Evolutionary conservation across 2,329 filamentous ascomycete species (phyloP).

Genomic region (Pestalotiopsis sp.): DNA sequence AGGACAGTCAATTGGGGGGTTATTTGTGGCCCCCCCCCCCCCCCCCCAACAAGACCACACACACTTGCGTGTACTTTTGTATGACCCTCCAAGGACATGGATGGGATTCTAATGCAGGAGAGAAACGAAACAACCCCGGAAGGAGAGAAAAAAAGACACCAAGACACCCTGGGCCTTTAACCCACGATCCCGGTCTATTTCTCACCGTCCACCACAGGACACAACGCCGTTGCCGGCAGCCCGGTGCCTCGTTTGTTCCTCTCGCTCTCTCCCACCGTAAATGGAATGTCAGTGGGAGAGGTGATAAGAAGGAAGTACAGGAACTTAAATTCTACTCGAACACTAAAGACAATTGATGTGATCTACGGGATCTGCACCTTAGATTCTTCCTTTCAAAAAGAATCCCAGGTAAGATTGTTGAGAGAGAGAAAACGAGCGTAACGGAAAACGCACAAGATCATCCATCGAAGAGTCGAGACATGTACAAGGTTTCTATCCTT

Average conservation of each 20-base stretch:
- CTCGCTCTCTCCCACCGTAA: conserved; percentile 7
- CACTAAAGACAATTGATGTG: no score
- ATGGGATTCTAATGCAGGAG: neutral
- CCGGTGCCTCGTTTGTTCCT: neutral
- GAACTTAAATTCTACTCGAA: neutral
- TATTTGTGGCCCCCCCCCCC: no score
- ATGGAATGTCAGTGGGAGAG: neutral
- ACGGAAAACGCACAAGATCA: neutral
- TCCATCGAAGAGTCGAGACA: neutral
- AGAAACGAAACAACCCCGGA: neutral
- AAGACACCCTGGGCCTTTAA: neutral
- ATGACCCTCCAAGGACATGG: neutral
- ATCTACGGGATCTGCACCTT: no score
- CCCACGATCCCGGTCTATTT: neutral
- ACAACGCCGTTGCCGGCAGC: neutral
- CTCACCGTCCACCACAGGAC: conserved; percentile 4
- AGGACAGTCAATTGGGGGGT: no score
- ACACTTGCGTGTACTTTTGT: neutral
- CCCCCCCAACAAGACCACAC: neutral
- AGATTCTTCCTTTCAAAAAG: neutral
- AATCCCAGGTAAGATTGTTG: neutral
- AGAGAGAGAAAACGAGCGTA: neutral
- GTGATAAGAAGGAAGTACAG: neutral
- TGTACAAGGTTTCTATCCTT: no score
- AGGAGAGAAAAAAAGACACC: neutral